phyloP scores from a whole-genome alignment of 805 yeast species.

The Blastobotrys attinorum region DNA sequence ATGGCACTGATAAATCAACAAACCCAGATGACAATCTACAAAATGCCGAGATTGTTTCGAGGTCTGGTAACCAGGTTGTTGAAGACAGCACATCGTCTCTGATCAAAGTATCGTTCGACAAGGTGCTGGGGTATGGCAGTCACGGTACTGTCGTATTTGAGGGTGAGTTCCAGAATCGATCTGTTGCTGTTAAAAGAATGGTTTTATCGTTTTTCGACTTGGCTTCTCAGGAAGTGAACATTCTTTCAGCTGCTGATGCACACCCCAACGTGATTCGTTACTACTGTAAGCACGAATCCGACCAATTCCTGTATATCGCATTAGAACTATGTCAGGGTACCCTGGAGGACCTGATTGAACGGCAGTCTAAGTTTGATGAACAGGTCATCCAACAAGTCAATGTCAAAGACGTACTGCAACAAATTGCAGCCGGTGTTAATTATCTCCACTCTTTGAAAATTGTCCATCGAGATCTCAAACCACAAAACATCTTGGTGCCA shows the following conservation, averaged over 20 bases:
- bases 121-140: slow-evolving; percentile 87
- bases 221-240: slow-evolving; percentile 83
- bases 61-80: too few species aligned
- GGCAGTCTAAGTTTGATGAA: slow-evolving; percentile 32
- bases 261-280: slow-evolving; percentile 93
- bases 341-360: slow-evolving; percentile 66
- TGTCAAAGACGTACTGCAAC: slow-evolving; percentile 52
- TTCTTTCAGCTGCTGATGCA: slow-evolving; percentile 90
- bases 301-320: slow-evolving; percentile 85
- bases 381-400: slow-evolving; percentile 35
- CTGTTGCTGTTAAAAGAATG: slow-evolving; percentile 95
- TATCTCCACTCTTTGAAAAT: slow-evolving; percentile 85
- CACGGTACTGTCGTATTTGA: slow-evolving; percentile 93
- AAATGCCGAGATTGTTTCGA: slow-evolving; percentile 7
- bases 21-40: background rate
- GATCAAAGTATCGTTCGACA: slow-evolving; percentile 29
- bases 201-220: slow-evolving; percentile 86
- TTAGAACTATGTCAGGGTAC: slow-evolving; percentile 86
- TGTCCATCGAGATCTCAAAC: slow-evolving; percentile 91
- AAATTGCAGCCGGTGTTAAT: slow-evolving; percentile 75
- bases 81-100: too few species aligned
- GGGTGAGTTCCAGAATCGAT: slow-evolving; percentile 85
- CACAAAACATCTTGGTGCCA: slow-evolving; percentile 85
- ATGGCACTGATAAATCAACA: background rate
- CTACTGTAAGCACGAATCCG: slow-evolving; percentile 86